phyloP scores from a whole-genome alignment of 1,284 basidiomycete genomes.

The Sanghuangporus baumii region DNA sequence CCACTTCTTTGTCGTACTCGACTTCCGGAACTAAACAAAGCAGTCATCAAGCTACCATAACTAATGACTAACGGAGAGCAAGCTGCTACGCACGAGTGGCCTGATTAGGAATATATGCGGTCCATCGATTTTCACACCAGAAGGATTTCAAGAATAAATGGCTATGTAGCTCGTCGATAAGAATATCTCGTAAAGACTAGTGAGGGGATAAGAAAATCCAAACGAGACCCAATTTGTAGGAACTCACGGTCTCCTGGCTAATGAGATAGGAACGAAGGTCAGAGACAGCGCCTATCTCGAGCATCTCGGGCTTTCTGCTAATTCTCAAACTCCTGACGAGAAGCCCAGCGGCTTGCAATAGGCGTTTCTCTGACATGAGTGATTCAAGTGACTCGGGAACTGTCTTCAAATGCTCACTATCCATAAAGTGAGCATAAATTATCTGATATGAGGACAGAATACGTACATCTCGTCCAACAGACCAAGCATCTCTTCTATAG shows the following conservation, averaged over 20 bases:
- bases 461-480: constrained; percentile 87
- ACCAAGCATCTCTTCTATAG: constrained; percentile 85
- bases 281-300: constrained; percentile 89
- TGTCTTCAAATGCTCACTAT: constrained; percentile 83
- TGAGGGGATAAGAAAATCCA: background rate
- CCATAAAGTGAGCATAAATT: constrained; percentile 12
- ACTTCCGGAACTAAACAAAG: constrained; percentile 44
- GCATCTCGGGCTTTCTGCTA: constrained; percentile 89
- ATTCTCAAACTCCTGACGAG: constrained; percentile 87
- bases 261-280: constrained; percentile 86
- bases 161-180: constrained; percentile 94
- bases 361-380: constrained; percentile 92
- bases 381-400: constrained; percentile 92
- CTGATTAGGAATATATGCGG: constrained; percentile 78
- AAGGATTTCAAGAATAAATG: constrained; percentile 98
- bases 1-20: constrained; percentile 50
- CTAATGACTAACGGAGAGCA: background rate
- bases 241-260: constrained; percentile 79
- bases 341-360: constrained; percentile 85
- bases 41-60: constrained; percentile 8
- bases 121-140: constrained; percentile 94
- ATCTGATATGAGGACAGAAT: constrained; percentile 11
- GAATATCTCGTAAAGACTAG: constrained; percentile 84
- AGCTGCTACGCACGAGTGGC: constrained; percentile 53
- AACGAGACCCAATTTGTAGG: constrained; percentile 11